Base-by-base conservation (phyloP, 306 rosid genomes). In the Canavalia ensiformis region DNA sequence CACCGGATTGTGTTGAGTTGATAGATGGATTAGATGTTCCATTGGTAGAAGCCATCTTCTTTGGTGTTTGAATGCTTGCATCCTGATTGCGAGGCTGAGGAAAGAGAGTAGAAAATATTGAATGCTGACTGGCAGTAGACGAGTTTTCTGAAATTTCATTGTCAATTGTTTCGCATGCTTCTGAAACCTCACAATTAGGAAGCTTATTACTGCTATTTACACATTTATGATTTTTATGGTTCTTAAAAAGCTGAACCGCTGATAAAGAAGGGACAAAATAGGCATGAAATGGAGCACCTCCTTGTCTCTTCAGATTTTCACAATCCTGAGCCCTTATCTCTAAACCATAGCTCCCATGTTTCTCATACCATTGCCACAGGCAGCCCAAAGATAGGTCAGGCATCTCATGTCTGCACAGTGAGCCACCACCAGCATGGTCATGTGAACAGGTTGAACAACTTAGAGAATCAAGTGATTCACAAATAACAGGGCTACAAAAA, bases 331-430 rank as follows among this genome's bases (percentile, higher is more conserved):
- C 90, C 86, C 84, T 90, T 79, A 92, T 85, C 83, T 92, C 92
- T 84, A 94, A 79, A n/a, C 98, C 98, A 59, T 92, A 92, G 88
- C 92, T 87, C 62, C 97, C 95, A 63, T 84, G 90, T 74, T 86
- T 89, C 84, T 94, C 98, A 80, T 92, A 94, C 98, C 98, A 92
- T 82, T 88, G 86, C 98, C 98, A 94, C 68, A 94, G 55, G 83
- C 78, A 75, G 70, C 89, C 89, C 84, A 94, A 84, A 70, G 96
- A 76, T 78, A 88, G 25, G 47, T 91, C 67, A 63, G 89, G 92
- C 35, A 63, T 79, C 87, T 88, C 93, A 41, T 92, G 92, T 79
- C 83, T 82, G 82, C 94, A 89, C 56, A 89, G 80, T 2, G 87
- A 31, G 78, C 33, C 75, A 74, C 85, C 81, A 62, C 75, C 60